Conservation (phyloP, 192 early-diverging fungal species). For the Paraglomus brasilianum region DNA sequence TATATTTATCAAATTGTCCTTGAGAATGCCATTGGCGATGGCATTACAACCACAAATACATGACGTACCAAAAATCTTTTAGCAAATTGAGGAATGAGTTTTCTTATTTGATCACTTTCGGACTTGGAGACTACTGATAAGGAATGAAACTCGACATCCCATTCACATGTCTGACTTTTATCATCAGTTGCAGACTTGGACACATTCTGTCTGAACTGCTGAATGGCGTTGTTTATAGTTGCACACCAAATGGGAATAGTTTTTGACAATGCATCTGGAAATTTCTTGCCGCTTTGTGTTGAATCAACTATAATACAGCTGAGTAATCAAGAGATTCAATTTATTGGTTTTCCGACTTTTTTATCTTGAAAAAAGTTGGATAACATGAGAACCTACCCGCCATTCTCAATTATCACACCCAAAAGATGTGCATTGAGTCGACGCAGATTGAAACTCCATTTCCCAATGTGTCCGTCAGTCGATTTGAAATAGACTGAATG, state of each 20-base stretch:
- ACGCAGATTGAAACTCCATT: constrained; percentile 83
- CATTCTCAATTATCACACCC: constrained; percentile 45
- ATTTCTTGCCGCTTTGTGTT: constrained; percentile 77
- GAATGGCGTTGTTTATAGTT: constrained; percentile 64
- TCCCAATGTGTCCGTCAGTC: constrained; percentile 85
- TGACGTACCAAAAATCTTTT: constrained; percentile 49
- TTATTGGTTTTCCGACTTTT: no score
- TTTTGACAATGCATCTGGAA: constrained; percentile 82
- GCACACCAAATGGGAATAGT: constrained; percentile 92
- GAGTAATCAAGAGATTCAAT: background rate
- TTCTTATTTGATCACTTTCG: constrained; percentile 68
- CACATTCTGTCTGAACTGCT: constrained; percentile 24
- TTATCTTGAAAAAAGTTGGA: no score
- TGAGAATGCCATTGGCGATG: constrained; percentile 20
- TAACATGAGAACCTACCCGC: constrained; percentile 48
- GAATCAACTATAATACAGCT: constrained; percentile 87
- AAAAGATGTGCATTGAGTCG: constrained; percentile 78
- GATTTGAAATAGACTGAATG: constrained; percentile 89
- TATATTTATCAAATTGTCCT: background rate
- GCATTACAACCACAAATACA: background rate
- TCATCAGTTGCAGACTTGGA: background rate
- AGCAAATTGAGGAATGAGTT: constrained; percentile 57
- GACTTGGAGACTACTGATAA: constrained; percentile 62
- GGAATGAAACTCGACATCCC: constrained; percentile 65
- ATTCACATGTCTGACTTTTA: constrained; percentile 33